Conservation (phyloP, 129 eudicot genomes). For the Arctium lappa region DNA sequence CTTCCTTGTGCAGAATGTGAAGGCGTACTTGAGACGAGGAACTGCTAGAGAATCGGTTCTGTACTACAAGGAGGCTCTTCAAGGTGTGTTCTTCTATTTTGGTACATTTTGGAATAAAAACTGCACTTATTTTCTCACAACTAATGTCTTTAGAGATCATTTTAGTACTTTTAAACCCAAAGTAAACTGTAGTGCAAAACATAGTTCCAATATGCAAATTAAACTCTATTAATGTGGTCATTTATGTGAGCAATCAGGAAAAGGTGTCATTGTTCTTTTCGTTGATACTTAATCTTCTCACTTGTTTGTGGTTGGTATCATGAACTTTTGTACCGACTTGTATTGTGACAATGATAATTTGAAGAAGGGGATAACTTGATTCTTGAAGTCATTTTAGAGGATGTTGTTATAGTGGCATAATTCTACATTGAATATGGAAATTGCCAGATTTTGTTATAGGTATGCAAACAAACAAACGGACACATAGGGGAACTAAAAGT, state of each 20-base stretch:
- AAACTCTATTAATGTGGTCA: background rate
- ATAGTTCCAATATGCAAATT: no score
- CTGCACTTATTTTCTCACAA: background rate
- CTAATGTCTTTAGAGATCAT: background rate
- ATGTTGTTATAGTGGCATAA: background rate
- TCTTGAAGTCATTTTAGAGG: background rate
- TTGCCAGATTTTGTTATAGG: background rate
- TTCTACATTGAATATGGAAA: background rate
- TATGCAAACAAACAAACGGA: background rate
- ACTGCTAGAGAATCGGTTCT: constrained; percentile 82
- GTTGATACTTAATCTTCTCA: no score
- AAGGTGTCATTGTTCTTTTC: no score
- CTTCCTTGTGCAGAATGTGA: constrained; percentile 65
- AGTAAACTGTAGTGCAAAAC: no score
- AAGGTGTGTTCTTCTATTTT: constrained; percentile 47
- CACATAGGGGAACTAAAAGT: background rate
- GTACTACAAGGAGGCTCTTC: constrained; percentile 72
- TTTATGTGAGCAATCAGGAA: background rate
- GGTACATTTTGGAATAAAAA: background rate
- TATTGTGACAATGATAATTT: no score
- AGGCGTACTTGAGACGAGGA: constrained; percentile 93
- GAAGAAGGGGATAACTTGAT: background rate
- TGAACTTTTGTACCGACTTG: background rate
- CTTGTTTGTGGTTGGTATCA: no score
- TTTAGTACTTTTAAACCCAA: background rate